Conservation (phyloP, 805 yeast species). For the Barnettozyma californica region DNA sequence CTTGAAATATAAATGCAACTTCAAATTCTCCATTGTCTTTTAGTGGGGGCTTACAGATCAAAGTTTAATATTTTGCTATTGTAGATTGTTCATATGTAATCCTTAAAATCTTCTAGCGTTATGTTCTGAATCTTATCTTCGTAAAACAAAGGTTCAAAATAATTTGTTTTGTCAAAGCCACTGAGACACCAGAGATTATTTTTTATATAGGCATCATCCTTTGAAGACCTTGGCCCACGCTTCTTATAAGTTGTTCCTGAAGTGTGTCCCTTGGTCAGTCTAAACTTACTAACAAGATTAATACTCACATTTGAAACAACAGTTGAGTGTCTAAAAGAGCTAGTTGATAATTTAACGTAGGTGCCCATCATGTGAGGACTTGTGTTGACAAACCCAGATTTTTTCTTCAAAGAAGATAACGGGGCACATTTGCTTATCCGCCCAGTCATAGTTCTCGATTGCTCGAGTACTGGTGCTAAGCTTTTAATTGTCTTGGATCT, state of each 20-base stretch:
- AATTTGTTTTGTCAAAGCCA: neutral
- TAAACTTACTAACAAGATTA: neutral
- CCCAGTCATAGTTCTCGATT: too few species aligned
- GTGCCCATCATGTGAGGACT: neutral
- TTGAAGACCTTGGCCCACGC: too few species aligned
- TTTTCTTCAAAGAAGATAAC: too few species aligned
- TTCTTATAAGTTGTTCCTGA: neutral
- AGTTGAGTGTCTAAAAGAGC: neutral
- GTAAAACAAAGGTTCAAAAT: slow-evolving; percentile 9
- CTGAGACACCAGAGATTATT: neutral
- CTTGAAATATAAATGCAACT: too few species aligned
- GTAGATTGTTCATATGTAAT: neutral
- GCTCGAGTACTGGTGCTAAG: too few species aligned
- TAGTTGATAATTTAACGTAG: neutral
- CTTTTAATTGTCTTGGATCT: neutral
- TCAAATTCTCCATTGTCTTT: too few species aligned
- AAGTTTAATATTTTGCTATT: too few species aligned
- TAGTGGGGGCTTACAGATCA: too few species aligned
- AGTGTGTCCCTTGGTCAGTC: neutral
- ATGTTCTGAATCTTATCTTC: slow-evolving; percentile 13
- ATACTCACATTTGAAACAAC: neutral
- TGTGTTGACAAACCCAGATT: too few species aligned
- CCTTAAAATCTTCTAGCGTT: neutral
- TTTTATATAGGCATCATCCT: too few species aligned
- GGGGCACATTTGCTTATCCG: neutral